Evolutionary conservation across 768 basidiomycete species (phyloP), one percentile per base, ranked within the genome.

Genomic region (Pisolithus sp.): DNA sequence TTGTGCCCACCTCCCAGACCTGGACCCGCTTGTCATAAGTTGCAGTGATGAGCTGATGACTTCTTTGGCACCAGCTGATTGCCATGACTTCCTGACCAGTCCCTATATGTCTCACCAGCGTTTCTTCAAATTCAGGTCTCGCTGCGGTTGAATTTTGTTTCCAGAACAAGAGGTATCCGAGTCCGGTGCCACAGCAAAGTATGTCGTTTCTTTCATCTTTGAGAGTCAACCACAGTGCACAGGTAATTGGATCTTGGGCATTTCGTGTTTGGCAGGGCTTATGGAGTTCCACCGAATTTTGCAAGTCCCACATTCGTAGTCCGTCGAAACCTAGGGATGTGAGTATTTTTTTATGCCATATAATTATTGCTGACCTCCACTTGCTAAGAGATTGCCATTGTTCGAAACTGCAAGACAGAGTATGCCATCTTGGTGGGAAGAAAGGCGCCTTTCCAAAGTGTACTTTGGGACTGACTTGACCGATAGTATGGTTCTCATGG

Each of bases 41-140:
- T 44, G 23, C 23, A 13, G 24, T 24, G 8, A 26, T 17, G 5
- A 44, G 21, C 12, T 24, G 17, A 44, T 23, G 3, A 23, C 10
- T 30, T 30, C 23, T 7, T 15, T 44, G 3, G 23, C 21, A 39
- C 20, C 43, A 45, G 46, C 24, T 55, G 36, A 55, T 10, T 12
- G 26, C 24, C 54, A 55, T 55, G 15, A 55, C 48, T 23, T 55
- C 54, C 15, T 52, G 39, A 10, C 51, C 51, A 28, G 23, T 50
- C 17, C 54, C 17, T 5, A 53, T 30, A 9, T 31, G 24, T 37
- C 51, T 37, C 18, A 40, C 48, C 24, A 31, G 24, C 5, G 37
- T 44, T 13, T 48, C 9, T 4, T 52, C 47, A 41, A 55, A 55
- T 40, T 55, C 31, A 20, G 30, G 30, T 30, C 15, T 48, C 7